A percentile compares a stretch with the other conserved stretches of the same genome.
Conservation (phyloP, 108 stramenopile genomes). For the Cylindrotheca fusiformis region DNA sequence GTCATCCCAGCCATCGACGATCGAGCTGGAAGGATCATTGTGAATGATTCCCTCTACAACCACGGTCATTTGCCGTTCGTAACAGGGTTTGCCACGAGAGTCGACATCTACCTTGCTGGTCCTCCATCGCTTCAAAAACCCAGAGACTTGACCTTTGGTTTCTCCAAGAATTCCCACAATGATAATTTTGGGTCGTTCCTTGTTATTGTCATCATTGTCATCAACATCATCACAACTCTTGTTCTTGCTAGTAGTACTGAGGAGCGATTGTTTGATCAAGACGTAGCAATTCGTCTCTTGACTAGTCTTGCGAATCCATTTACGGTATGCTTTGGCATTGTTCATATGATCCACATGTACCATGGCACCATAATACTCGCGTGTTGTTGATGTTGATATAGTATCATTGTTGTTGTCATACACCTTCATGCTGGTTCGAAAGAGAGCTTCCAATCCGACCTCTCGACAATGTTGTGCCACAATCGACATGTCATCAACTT, state of each 20-base stretch:
- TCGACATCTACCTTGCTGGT: constrained; percentile 74
- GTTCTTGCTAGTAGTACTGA: too few relatives aligned
- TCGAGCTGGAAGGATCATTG: not conserved
- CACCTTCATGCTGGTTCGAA: constrained; percentile 68
- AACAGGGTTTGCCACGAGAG: constrained; percentile 61
- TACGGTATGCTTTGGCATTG: constrained; percentile 61
- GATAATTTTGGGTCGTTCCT: constrained; percentile 44
- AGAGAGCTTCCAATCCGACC: constrained; percentile 63
- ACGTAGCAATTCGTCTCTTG: constrained; percentile 25
- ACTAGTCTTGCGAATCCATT: constrained; percentile 62
- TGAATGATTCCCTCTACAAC: constrained; percentile 42
- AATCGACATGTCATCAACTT: constrained; percentile 69
- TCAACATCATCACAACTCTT: constrained; percentile 14
- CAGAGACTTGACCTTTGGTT: constrained; percentile 14
- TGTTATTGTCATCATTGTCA: not conserved
- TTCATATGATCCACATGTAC: constrained; percentile 83
- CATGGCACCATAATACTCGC: constrained; percentile 44
- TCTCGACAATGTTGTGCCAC: constrained; percentile 60
- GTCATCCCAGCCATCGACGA: not conserved
- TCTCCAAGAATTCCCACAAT: constrained; percentile 55
- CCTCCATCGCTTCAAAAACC: constrained; percentile 74
- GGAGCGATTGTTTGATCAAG: constrained; percentile 29
- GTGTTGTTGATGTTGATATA: not conserved
- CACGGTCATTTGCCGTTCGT: constrained; percentile 70
- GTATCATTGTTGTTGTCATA: constrained; percentile 25